These are phyloP conservation scores for Gardenia jasminoides DNA, from an alignment of 257 asterid species.

Conservation along the genomic window DNA sequence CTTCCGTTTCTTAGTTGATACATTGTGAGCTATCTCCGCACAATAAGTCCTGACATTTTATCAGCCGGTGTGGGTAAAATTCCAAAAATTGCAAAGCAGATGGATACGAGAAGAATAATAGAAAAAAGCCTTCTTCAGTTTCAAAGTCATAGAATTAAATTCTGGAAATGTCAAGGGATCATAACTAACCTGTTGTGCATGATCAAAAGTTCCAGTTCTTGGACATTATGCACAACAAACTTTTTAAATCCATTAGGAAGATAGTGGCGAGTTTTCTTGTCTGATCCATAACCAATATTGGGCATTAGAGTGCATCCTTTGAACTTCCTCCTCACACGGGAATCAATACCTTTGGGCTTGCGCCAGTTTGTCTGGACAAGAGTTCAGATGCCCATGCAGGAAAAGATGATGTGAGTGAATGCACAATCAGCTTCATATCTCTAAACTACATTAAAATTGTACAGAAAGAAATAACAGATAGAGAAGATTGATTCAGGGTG, in stretches of 20 bases:
- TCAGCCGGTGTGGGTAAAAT: background rate
- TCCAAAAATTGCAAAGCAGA: background rate
- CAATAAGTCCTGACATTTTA: constrained; percentile 47
- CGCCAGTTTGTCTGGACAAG: constrained; percentile 40
- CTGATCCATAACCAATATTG: constrained; percentile 47
- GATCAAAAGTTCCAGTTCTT: constrained; percentile 47
- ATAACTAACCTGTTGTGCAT: constrained; percentile 49
- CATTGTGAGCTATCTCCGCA: constrained; percentile 48
- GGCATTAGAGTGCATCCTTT: constrained; percentile 50
- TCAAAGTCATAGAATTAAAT: too few relatives aligned
- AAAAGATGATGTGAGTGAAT: background rate
- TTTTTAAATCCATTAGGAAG: constrained; percentile 55
- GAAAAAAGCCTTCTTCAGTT: background rate
- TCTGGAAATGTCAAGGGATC: background rate
- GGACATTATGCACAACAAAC: constrained; percentile 44
- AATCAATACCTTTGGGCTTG: constrained; percentile 52
- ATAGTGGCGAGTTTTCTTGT: constrained; percentile 43
- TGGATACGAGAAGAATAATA: too few relatives aligned
- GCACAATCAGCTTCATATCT: background rate
- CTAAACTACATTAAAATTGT: background rate
- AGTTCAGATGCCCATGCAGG: background rate
- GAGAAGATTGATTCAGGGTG: background rate
- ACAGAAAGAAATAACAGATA: background rate
- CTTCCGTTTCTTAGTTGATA: constrained; percentile 45
- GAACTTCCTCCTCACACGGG: constrained; percentile 53